Evolutionary conservation across 768 basidiomycete genomes (phyloP).

Genomic region (Boletellus ananas): DNA sequence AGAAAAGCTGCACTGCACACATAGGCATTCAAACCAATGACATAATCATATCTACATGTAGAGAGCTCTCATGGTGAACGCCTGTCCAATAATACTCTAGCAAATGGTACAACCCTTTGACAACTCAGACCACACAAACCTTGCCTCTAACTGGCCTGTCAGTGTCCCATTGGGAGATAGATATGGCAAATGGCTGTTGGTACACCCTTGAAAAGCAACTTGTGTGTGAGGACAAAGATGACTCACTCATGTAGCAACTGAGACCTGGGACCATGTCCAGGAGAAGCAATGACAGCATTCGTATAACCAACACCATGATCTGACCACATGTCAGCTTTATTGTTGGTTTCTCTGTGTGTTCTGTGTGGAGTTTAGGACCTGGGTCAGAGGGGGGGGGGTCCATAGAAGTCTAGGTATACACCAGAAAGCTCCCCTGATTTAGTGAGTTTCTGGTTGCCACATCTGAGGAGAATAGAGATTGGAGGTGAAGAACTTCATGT

Average conservation of each 20-base stretch:
- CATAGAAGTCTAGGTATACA: background rate
- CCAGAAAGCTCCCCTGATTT: background rate
- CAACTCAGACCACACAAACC: constrained; percentile 5
- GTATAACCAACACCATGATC: too few species aligned
- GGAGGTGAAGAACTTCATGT: background rate
- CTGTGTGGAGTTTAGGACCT: background rate
- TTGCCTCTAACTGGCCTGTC: constrained; percentile 15
- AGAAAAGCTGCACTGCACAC: too few species aligned
- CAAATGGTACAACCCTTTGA: constrained; percentile 15
- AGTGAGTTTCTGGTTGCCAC: constrained; percentile 13
- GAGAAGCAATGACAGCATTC: constrained; percentile 6
- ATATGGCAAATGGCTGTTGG: constrained; percentile 12
- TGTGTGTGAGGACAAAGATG: background rate
- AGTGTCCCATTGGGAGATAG: constrained; percentile 18
- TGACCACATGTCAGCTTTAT: constrained; percentile 16
- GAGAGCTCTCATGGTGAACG: background rate
- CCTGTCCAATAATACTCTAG: too few species aligned
- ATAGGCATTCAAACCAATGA: background rate
- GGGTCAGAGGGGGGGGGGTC: too few species aligned
- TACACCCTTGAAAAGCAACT: too few species aligned
- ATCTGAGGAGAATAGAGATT: constrained; percentile 5
- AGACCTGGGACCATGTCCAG: background rate
- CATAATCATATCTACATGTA: background rate
- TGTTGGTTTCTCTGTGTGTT: background rate
- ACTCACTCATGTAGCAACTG: constrained; percentile 10